Evolutionary conservation across 352 stramenopile genomes (phyloP).

Genomic region (Globisporangium acanthophoron): DNA sequence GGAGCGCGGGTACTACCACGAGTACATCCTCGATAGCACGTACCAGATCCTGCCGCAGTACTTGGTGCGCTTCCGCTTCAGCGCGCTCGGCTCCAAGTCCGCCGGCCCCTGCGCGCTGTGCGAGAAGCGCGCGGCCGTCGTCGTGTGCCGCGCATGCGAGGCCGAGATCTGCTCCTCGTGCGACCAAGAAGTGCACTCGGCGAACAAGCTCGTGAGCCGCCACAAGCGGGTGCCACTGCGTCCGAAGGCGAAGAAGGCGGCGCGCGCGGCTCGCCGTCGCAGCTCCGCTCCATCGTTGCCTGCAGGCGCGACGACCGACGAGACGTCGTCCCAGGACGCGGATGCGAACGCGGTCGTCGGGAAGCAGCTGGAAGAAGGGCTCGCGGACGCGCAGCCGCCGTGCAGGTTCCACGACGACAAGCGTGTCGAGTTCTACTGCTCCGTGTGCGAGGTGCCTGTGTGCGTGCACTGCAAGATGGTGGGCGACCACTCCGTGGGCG

Average conservation of each 20-base stretch:
- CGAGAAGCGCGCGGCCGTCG: slow-evolving; percentile 40
- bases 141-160: slow-evolving; percentile 60
- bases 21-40: slow-evolving; percentile 67
- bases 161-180: slow-evolving; percentile 59
- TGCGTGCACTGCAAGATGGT: slow-evolving; percentile 84
- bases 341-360: slow-evolving; percentile 29
- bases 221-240: slow-evolving; percentile 48
- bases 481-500: slow-evolving; percentile 71
- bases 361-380: slow-evolving; percentile 44
- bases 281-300: slow-evolving; percentile 27
- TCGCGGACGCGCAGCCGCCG: slow-evolving; percentile 21
- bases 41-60: slow-evolving; percentile 66
- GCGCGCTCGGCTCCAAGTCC: slow-evolving; percentile 21
- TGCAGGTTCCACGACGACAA: slow-evolving; percentile 49
- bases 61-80: slow-evolving; percentile 59
- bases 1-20: slow-evolving; percentile 54
- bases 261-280: slow-evolving; percentile 21
- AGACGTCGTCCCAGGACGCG: not conserved
- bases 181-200: slow-evolving; percentile 67
- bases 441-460: slow-evolving; percentile 46
- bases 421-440: slow-evolving; percentile 75
- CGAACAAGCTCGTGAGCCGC: slow-evolving; percentile 74
- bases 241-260: slow-evolving; percentile 2
- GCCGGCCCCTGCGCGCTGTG: slow-evolving; percentile 48
- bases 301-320: not conserved